phyloP scores from a whole-genome alignment of 2,329 filamentous ascomycete genomes.

The Ophiosphaerella herpotricha region DNA sequence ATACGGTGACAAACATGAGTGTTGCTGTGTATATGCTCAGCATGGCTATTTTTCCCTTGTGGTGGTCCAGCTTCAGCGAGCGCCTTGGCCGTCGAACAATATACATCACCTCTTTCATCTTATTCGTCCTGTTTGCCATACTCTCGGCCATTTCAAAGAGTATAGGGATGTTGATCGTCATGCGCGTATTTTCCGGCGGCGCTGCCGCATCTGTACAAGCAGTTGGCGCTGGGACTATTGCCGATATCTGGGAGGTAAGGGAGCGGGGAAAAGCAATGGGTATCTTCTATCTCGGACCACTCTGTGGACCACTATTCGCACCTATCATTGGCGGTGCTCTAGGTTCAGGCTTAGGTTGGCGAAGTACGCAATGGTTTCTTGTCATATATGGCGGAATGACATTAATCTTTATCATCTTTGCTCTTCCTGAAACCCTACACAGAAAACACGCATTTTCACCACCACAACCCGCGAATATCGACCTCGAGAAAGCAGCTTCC shows the following conservation, averaged over 20 bases:
- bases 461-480: neutral
- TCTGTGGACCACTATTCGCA: constrained; percentile 45
- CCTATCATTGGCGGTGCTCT: constrained; percentile 47
- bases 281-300: constrained; percentile 46
- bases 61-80: constrained; percentile 48
- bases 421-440: constrained; percentile 34
- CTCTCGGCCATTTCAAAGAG: constrained; percentile 41
- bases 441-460: neutral
- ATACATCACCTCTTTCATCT: constrained; percentile 41
- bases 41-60: constrained; percentile 49
- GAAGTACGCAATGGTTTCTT: constrained; percentile 48
- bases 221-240: constrained; percentile 45
- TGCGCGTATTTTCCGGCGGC: constrained; percentile 43
- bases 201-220: constrained; percentile 46
- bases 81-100: constrained; percentile 43
- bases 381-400: constrained; percentile 44
- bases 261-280: constrained; percentile 47
- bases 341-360: constrained; percentile 40
- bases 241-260: constrained; percentile 45
- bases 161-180: constrained; percentile 45
- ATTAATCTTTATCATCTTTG: constrained; percentile 38
- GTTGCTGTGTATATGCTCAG: constrained; percentile 49
- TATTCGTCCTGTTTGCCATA: constrained; percentile 41
- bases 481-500: constrained; percentile 9
- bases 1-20: constrained; percentile 46